Evolutionary conservation across 2,329 filamentous ascomycete species (phyloP).

Genomic region (Apiospora saccharicola): DNA sequence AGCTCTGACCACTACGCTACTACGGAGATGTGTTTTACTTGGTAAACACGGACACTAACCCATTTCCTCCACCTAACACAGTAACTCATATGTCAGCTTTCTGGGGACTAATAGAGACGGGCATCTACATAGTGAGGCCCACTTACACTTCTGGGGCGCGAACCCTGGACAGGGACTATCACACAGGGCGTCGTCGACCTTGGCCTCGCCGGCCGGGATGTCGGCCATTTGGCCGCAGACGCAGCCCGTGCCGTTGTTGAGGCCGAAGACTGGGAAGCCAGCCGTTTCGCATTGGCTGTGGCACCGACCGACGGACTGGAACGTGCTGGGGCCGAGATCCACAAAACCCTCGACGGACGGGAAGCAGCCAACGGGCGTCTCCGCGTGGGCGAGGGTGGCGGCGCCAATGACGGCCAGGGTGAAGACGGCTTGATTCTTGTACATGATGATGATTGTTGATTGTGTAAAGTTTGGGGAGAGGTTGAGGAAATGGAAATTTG

Average conservation of each 20-base stretch:
- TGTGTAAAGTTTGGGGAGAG: neutral
- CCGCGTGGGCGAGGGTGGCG: neutral
- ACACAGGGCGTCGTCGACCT: neutral
- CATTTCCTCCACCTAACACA: neutral
- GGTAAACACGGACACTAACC: neutral
- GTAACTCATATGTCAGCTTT: neutral
- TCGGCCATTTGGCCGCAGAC: neutral
- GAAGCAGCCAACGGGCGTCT: slow-evolving; percentile 7
- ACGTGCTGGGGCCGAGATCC: neutral
- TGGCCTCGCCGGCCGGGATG: neutral
- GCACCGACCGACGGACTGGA: neutral
- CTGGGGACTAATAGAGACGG: accelerated
- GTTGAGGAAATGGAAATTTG: no score
- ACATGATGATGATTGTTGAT: neutral
- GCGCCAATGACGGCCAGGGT: neutral
- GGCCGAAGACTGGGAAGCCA: neutral
- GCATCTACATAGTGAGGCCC: neutral
- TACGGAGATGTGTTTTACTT: no score
- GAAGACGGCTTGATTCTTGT: neutral
- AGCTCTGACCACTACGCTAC: no score
- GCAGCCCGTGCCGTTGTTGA: neutral
- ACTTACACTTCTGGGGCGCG: slow-evolving; percentile 1
- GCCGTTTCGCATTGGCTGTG: neutral
- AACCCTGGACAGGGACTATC: neutral
- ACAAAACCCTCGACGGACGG: neutral